phyloP scores from a whole-genome alignment of 495 filamentous ascomycete species.

The Talaromyces stipitatus region DNA sequence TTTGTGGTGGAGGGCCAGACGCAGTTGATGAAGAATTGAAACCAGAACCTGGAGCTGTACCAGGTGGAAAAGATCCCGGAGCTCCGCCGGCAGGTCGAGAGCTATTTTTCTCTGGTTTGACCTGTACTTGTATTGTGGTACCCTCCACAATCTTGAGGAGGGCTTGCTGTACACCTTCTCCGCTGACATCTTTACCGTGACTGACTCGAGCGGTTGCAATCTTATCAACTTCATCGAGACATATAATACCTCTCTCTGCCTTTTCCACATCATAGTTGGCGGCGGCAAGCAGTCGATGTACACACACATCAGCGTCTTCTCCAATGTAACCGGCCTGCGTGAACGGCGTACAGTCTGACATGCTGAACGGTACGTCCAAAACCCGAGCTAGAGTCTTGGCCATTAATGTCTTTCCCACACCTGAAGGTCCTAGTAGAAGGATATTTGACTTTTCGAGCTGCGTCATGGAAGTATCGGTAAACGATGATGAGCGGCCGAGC shows the following conservation, averaged over 20 bases:
- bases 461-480: conserved; percentile 52
- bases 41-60: conserved; percentile 38
- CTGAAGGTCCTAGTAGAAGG: conserved; percentile 85
- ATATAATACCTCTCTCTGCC: conserved; percentile 88
- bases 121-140: conserved; percentile 80
- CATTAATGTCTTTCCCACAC: conserved; percentile 96
- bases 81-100: conserved; percentile 38
- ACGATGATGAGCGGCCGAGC: conserved; percentile 27
- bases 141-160: conserved; percentile 94
- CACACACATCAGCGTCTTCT: conserved; percentile 88
- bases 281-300: conserved; percentile 81
- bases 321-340: conserved; percentile 97
- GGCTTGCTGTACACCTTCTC: conserved; percentile 93
- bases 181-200: conserved; percentile 77
- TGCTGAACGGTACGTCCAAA: conserved; percentile 90
- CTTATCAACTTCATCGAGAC: conserved; percentile 95
- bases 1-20: conserved; percentile 37
- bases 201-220: conserved; percentile 67
- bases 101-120: conserved; percentile 65
- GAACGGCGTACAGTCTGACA: conserved; percentile 95
- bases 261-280: conserved; percentile 82
- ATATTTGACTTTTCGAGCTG: conserved; percentile 95
- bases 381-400: conserved; percentile 71
- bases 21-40: conserved; percentile 27
- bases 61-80: conserved; percentile 35